Evolutionary conservation across 2,329 filamentous ascomycete genomes (phyloP).

Genomic region (Colletotrichum spaethianum): DNA sequence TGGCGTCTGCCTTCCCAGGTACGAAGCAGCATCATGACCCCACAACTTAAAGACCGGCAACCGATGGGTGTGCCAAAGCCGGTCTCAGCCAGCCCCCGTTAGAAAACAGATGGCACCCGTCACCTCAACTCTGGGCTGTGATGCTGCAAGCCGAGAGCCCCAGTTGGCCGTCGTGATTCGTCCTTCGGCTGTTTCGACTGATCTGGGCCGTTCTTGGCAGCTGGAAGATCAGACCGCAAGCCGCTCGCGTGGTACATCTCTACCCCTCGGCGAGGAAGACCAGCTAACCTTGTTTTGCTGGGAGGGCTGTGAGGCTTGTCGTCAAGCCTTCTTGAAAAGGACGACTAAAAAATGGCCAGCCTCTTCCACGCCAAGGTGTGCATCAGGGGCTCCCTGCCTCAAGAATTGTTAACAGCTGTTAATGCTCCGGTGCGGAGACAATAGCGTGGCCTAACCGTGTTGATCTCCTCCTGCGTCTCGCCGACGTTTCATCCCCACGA

Average conservation of each 20-base stretch:
- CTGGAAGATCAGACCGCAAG: conserved; percentile 32
- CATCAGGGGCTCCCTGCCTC: conserved; percentile 36
- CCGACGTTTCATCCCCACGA: conserved; percentile 38
- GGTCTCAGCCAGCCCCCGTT: conserved; percentile 31
- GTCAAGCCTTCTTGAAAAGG: background rate
- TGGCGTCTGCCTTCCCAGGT: conserved; percentile 18
- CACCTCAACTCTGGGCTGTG: conserved; percentile 14
- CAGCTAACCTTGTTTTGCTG: background rate
- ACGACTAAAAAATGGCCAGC: background rate
- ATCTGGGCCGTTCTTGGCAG: conserved; percentile 39
- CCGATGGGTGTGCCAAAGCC: conserved; percentile 22
- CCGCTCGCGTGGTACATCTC: conserved; percentile 4
- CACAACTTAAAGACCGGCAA: conserved; percentile 16
- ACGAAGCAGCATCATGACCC: conserved; percentile 14
- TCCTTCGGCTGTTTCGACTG: conserved; percentile 37
- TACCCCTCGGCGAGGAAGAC: background rate
- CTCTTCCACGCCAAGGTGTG: conserved; percentile 24
- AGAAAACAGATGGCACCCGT: conserved; percentile 36
- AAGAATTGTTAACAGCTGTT: conserved; percentile 21
- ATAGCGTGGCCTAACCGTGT: conserved; percentile 1
- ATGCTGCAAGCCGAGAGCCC: background rate
- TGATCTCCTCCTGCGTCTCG: conserved; percentile 13
- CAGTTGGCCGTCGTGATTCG: conserved; percentile 15
- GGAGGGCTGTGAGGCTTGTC: background rate
- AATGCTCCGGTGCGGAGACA: background rate